Conservation (phyloP, 2,329 filamentous ascomycete genomes). For the Leptographium wingfieldii region DNA sequence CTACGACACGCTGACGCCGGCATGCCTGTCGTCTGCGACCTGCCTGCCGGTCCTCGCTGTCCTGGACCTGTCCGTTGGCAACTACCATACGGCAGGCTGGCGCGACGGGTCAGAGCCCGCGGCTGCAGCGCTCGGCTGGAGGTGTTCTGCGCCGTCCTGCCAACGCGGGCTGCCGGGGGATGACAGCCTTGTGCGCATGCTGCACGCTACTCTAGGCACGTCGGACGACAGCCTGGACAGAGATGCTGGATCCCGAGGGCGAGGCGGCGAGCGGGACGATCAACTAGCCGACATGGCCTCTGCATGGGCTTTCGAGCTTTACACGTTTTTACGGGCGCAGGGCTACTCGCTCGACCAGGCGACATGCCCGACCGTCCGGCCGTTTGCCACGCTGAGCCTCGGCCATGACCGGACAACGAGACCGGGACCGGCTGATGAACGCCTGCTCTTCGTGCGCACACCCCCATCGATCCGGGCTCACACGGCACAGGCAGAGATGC, state of each 20-base stretch:
- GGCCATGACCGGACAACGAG: neutral
- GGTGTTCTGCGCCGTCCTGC: neutral
- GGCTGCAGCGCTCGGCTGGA: neutral
- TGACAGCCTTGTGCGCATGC: neutral
- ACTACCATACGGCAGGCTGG: neutral
- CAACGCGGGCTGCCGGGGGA: neutral
- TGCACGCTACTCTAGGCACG: neutral
- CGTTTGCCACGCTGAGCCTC: neutral
- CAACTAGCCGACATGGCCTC: neutral
- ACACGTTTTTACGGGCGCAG: neutral
- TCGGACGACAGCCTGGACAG: too few relatives aligned
- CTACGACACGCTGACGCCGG: slow-evolving; percentile 18
- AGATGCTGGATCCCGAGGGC: neutral
- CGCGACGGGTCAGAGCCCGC: neutral
- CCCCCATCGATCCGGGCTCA: neutral
- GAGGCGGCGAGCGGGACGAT: neutral
- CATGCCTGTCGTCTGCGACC: slow-evolving; percentile 27
- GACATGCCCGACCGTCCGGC: neutral
- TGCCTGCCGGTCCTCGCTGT: slow-evolving; percentile 31
- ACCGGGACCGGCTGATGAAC: neutral
- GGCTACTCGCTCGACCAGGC: neutral
- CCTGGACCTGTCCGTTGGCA: slow-evolving; percentile 27
- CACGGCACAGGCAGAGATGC: neutral
- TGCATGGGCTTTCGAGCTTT: slow-evolving; percentile 3
- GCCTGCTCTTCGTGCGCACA: neutral